Evolutionary conservation across 495 filamentous ascomycete genomes (phyloP).

Genomic region (Neurospora sp.): DNA sequence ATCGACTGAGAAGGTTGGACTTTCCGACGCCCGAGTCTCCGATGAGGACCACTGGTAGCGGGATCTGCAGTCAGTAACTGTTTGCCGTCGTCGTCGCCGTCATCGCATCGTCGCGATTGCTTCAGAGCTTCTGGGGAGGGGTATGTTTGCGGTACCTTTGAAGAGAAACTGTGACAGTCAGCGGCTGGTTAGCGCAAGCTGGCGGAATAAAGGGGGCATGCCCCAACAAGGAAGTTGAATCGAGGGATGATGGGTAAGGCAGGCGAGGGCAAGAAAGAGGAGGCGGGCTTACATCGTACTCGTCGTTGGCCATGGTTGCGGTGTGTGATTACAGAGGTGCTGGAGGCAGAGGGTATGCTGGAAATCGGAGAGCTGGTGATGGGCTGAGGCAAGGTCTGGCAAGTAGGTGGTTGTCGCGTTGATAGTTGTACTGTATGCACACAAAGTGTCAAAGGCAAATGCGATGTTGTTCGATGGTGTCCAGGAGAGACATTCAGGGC

Average conservation of each 20-base stretch:
- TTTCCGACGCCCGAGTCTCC: conserved; percentile 99
- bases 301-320: conserved; percentile 91
- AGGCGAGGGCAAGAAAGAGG: background rate
- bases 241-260: background rate
- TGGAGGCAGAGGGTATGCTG: background rate
- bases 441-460: conserved; percentile 5
- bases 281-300: conserved; percentile 84
- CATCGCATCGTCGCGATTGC: background rate
- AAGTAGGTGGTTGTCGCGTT: background rate
- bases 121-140: background rate
- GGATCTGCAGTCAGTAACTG: conserved; percentile 20
- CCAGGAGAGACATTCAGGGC: conserved; percentile 18
- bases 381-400: conserved; percentile 7
- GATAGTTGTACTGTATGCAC: conserved; percentile 7
- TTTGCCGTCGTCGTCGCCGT: conserved; percentile 1
- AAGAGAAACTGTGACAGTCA: conserved; percentile 75
- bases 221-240: background rate
- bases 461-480: conserved; percentile 9
- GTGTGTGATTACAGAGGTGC: conserved; percentile 7
- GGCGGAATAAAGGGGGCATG: background rate
- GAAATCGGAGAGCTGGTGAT: conserved; percentile 7
- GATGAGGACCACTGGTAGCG: conserved; percentile 77
- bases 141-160: conserved; percentile 59
- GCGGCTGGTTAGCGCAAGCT: conserved; percentile 21
- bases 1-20: conserved; percentile 98